Conservation (phyloP, 164 flowering plant genomes). For the Tetrastigma voinierianum region DNA sequence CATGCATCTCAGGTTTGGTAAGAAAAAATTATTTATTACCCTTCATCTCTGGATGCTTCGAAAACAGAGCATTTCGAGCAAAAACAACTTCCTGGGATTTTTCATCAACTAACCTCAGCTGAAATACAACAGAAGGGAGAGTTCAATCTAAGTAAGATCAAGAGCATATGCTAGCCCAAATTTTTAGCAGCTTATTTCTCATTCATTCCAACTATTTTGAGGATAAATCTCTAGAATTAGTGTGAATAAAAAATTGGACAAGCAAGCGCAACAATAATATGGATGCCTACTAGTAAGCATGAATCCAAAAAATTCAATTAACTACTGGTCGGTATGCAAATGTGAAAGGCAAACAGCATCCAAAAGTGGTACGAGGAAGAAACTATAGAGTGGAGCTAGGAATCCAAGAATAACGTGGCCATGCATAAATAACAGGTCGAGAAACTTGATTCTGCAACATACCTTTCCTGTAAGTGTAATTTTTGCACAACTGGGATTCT, state of each 20-base stretch:
- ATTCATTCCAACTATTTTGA: neutral
- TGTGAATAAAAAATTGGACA: neutral
- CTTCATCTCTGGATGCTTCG: slow-evolving; percentile 92
- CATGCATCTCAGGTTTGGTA: neutral
- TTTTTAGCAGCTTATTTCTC: no score
- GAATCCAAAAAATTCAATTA: no score
- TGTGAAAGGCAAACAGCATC: no score
- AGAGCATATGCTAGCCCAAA: neutral
- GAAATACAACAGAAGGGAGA: slow-evolving; percentile 8
- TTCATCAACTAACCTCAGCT: slow-evolving; percentile 54
- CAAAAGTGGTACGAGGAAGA: no score
- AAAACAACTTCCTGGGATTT: slow-evolving; percentile 61
- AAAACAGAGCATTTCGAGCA: slow-evolving; percentile 68
- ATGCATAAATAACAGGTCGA: neutral
- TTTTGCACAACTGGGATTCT: slow-evolving; percentile 87
- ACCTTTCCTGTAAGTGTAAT: slow-evolving; percentile 96
- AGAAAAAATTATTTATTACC: slow-evolving; percentile 32
- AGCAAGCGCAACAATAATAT: no score
- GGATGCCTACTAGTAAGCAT: no score
- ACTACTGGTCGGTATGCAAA: no score
- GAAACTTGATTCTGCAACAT: slow-evolving; percentile 3
- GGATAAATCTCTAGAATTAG: neutral
- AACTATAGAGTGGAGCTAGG: no score
- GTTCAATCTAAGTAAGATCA: neutral
- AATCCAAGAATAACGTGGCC: no score